A percentile compares a stretch with the other conserved stretches of the same genome.
These are phyloP conservation scores for Polyporus tsugae DNA, from an alignment of 1,284 basidiomycete genomes.

Conservation along the genomic window DNA sequence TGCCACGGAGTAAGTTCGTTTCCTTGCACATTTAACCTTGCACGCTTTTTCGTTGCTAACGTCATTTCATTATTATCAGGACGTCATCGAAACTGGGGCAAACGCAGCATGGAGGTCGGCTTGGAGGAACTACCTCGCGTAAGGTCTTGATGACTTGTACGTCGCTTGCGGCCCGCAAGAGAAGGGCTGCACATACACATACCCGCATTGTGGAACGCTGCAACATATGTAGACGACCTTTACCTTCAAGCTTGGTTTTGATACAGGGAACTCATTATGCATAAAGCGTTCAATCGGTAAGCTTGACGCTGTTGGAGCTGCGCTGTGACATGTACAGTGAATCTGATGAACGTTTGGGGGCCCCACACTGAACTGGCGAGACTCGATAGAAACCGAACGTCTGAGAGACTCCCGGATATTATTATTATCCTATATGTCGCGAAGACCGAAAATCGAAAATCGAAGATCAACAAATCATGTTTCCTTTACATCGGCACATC, in stretches of 20 bases:
- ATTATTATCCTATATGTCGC: too few relatives aligned
- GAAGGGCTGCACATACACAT: background rate
- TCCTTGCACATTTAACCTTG: background rate
- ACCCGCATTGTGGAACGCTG: background rate
- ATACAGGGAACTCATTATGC: background rate
- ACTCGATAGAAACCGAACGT: too few relatives aligned
- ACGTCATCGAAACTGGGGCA: slow-evolving; percentile 84
- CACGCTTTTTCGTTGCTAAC: background rate
- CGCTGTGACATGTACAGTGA: too few relatives aligned
- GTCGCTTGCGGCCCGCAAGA: background rate
- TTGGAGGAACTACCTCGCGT: slow-evolving; percentile 46
- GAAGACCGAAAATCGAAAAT: too few relatives aligned
- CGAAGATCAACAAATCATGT: too few relatives aligned
- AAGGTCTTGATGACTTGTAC: too few relatives aligned
- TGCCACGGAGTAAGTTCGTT: slow-evolving; percentile 82
- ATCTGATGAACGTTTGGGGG: too few relatives aligned
- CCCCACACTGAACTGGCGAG: too few relatives aligned
- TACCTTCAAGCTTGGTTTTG: background rate
- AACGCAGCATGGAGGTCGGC: slow-evolving; percentile 73
- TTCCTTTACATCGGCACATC: too few relatives aligned
- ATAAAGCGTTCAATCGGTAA: too few relatives aligned
- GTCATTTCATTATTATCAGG: slow-evolving; percentile 41
- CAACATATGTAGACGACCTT: background rate
- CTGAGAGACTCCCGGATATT: too few relatives aligned
- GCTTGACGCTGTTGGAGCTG: too few relatives aligned